Base-by-base conservation (phyloP, 1,139 yeast species). In the Scheffersomyces insectosa region DNA sequence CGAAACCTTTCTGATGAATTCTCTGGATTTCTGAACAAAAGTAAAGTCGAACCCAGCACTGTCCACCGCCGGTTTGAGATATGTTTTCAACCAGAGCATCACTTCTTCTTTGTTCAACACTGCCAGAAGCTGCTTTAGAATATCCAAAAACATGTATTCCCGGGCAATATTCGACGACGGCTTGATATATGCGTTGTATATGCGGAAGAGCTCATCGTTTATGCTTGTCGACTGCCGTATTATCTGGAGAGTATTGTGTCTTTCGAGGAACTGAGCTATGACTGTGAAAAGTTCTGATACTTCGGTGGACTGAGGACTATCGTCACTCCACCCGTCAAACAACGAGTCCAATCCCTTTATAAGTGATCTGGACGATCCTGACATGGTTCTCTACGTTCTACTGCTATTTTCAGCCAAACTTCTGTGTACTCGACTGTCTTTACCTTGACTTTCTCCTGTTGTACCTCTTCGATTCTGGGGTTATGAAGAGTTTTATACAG, bases 1-100 rank as follows among this genome's bases (percentile, higher is more conserved):
- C 13, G 74, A 54, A 8, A 78, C 61, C 2, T 61, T 59, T 13
- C 56, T 45, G 11, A 84, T 56, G 30, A 82, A 70, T 8, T 64
- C 63, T 33, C 79, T 59, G 5, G 83, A 55, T 32, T 70, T 67
- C 7, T 62, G 62, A 0, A 80, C 83, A 37, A 71, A 70, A 25
- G 48, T 48, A 10, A 60, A 46, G 46, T 72, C 75, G 43, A 53
- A 70, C 2, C 87, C 85, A 0, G 85, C 85, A 37, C 85, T 79
- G 55, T 83, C 85, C 2, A 83, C 65, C 0, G 87, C 84, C 0
- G 83, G 79, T 16, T 66, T 65, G 8, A 76, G 59, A 51, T 80
- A 77, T n/a, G 77, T 68, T 36, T 66, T 65, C 40, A 80, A 66
- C 88, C 89, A 85, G 23, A 70, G 58, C 32, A 58, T 55, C 9